Percentiles rank a stretch among this genome's conserved stretches.
Evolutionary conservation across 441 rosid species (phyloP).

Genomic region (Jatropha multifida): DNA sequence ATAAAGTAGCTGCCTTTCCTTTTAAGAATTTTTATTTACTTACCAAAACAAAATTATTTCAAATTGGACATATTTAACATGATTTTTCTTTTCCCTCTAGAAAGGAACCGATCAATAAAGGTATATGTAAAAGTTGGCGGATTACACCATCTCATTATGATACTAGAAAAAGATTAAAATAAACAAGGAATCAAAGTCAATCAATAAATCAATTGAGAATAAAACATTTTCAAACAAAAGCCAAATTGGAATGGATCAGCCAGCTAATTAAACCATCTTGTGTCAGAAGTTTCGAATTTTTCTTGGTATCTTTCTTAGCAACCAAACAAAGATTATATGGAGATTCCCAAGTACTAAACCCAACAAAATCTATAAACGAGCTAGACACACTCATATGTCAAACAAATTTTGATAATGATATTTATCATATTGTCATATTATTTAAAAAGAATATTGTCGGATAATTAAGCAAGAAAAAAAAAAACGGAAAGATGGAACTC

Average conservation of each 20-base stretch:
- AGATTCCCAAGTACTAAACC: not conserved
- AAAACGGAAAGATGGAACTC: not conserved
- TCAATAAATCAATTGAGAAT: too few relatives aligned
- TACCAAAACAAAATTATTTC: too few relatives aligned
- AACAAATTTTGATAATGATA: not conserved
- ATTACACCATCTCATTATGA: too few relatives aligned
- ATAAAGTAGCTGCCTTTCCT: too few relatives aligned
- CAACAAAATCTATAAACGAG: not conserved
- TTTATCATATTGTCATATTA: not conserved
- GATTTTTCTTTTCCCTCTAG: too few relatives aligned
- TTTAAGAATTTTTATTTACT: too few relatives aligned
- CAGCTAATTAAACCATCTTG: not conserved
- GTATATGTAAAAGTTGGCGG: too few relatives aligned
- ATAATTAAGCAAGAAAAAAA: not conserved
- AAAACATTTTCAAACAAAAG: not conserved
- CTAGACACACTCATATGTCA: too few relatives aligned
- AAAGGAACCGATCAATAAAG: too few relatives aligned
- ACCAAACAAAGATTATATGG: conserved; percentile 3
- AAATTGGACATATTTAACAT: too few relatives aligned
- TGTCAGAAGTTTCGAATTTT: not conserved
- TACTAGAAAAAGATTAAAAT: too few relatives aligned
- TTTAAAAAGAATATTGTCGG: not conserved
- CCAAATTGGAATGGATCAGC: not conserved
- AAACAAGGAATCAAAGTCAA: too few relatives aligned
- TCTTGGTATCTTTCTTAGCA: not conserved